These are phyloP conservation scores for Ilyonectria mors-panacis DNA, from an alignment of 2,329 filamentous ascomycete genomes.

Conservation along the genomic window DNA sequence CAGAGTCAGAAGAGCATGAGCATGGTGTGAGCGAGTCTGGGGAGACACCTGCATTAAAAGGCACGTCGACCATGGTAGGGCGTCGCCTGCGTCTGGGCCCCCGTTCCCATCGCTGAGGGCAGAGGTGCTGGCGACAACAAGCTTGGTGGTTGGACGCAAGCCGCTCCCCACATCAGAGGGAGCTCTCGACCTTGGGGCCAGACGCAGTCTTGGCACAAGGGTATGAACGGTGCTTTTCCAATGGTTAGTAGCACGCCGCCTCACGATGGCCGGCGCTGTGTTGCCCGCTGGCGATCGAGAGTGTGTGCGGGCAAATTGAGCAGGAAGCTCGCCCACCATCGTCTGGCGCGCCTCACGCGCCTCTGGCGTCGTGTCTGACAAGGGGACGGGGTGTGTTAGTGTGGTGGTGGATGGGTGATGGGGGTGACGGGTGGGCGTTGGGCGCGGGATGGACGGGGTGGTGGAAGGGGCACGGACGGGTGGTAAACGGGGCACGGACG, in stretches of 20 bases:
- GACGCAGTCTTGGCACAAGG: constrained; percentile 40
- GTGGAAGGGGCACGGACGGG: too few relatives aligned
- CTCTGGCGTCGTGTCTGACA: constrained; percentile 32
- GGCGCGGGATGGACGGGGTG: too few relatives aligned
- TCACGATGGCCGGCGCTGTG: constrained; percentile 40
- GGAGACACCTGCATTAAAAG: constrained; percentile 51
- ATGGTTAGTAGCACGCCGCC: constrained; percentile 42
- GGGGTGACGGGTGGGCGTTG: neutral
- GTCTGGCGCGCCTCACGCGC: constrained; percentile 45
- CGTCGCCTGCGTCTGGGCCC: constrained; percentile 9
- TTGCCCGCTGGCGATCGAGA: constrained; percentile 38
- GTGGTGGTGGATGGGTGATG: neutral
- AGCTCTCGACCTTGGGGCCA: constrained; percentile 32
- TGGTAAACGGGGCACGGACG: too few relatives aligned
- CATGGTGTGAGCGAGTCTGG: constrained; percentile 46
- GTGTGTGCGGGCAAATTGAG: constrained; percentile 39
- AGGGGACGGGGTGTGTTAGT: constrained; percentile 7
- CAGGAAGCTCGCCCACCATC: constrained; percentile 40
- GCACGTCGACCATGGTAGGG: constrained; percentile 38
- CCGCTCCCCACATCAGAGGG: constrained; percentile 41
- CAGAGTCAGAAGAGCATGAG: constrained; percentile 47
- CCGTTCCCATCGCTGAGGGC: neutral
- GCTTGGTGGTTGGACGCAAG: constrained; percentile 43
- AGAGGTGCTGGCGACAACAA: constrained; percentile 33
- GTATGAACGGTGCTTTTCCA: constrained; percentile 37